These are phyloP conservation scores for Paramecium sexaurelia DNA, from an alignment of 73 alveolate genomes.

Conservation along the genomic window DNA sequence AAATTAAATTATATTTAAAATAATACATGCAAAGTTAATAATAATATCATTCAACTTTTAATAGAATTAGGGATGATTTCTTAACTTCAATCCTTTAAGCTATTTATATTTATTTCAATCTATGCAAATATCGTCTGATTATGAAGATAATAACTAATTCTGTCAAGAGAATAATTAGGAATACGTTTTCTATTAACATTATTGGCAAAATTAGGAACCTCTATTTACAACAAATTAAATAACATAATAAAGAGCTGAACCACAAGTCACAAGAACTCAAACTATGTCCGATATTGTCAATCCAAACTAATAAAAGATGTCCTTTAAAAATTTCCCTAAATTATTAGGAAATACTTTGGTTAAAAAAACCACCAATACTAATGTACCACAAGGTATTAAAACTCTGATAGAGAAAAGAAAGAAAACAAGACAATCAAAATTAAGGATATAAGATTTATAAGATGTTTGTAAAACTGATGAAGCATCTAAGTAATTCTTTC, in stretches of 20 bases:
- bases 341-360: not conserved
- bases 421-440: not conserved
- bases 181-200: too few relatives aligned
- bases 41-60: too few relatives aligned
- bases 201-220: too few relatives aligned
- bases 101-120: too few relatives aligned
- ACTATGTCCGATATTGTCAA: not conserved
- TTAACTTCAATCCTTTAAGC: too few relatives aligned
- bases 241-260: not conserved
- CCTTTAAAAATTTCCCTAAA: not conserved
- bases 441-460: not conserved
- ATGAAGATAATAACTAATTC: too few relatives aligned
- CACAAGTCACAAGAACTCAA: not conserved
- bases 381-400: not conserved
- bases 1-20: too few relatives aligned
- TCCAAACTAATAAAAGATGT: not conserved
- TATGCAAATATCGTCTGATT: too few relatives aligned
- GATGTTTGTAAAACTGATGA: not conserved
- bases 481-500: not conserved
- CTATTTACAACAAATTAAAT: too few relatives aligned
- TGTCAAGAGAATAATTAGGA: too few relatives aligned
- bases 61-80: too few relatives aligned
- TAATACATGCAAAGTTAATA: too few relatives aligned
- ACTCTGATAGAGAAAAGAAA: not conserved
- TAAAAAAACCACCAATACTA: not conserved